phyloP scores from a whole-genome alignment of 2,329 filamentous ascomycete genomes.

The Aspergillus unguis region DNA sequence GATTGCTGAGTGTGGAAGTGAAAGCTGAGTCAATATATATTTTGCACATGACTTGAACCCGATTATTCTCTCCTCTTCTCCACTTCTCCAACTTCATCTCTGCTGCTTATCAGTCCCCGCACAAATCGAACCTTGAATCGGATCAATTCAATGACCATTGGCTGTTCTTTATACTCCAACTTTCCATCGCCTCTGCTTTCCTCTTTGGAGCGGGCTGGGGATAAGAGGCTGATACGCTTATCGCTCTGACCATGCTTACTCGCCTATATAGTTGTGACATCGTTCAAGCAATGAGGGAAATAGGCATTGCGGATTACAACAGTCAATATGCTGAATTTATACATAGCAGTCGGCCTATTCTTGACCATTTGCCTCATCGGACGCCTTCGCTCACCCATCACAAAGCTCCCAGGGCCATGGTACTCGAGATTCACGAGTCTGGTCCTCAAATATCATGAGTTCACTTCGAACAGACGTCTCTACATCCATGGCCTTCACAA shows the following conservation, averaged over 20 bases:
- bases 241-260: background rate
- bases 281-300: background rate
- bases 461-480: slow-evolving; percentile 26
- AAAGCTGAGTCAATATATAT: background rate
- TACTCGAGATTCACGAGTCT: slow-evolving; percentile 28
- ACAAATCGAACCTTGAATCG: background rate
- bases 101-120: slow-evolving; percentile 5
- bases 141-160: background rate
- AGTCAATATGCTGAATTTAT: slow-evolving; percentile 6
- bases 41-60: background rate
- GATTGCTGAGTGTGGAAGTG: background rate
- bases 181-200: background rate
- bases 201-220: background rate
- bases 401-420: slow-evolving; percentile 29
- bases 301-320: background rate
- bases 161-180: slow-evolving; percentile 1
- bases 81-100: background rate
- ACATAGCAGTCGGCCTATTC: background rate
- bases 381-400: background rate
- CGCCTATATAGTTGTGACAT: background rate
- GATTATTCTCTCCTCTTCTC: background rate
- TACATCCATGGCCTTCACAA: slow-evolving; percentile 28
- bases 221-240: background rate
- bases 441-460: slow-evolving; percentile 32
- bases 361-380: background rate